phyloP scores from a whole-genome alignment of 306 rosid genomes.

The Glycine tomentella region DNA sequence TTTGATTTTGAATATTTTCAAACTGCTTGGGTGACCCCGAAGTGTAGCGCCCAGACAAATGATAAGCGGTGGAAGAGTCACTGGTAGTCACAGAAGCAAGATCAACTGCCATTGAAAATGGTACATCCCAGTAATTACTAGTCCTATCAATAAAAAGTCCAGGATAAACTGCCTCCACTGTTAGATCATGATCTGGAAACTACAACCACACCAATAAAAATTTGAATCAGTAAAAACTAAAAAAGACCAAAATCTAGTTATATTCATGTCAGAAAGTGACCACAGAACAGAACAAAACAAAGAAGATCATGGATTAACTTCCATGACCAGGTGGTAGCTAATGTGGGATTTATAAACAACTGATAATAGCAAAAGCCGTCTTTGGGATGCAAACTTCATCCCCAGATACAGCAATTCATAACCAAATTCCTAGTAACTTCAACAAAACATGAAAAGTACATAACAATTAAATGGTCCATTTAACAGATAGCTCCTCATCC shows the following conservation, averaged over 20 bases:
- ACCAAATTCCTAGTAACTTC: conserved; percentile 9
- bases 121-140: conserved; percentile 93
- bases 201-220: conserved; percentile 50
- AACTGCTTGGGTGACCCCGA: conserved; percentile 64
- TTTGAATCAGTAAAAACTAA: conserved; percentile 23
- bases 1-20: conserved; percentile 51
- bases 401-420: conserved; percentile 16
- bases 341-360: conserved; percentile 15
- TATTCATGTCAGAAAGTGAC: conserved; percentile 18
- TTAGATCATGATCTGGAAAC: conserved; percentile 83
- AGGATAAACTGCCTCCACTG: conserved; percentile 81
- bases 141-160: conserved; percentile 78
- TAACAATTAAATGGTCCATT: too few species aligned
- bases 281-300: neutral
- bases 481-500: too few species aligned
- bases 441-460: too few species aligned
- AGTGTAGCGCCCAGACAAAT: conserved; percentile 67
- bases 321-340: neutral
- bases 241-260: conserved; percentile 24
- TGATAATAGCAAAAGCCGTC: neutral
- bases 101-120: conserved; percentile 75
- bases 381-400: conserved; percentile 31
- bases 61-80: conserved; percentile 69
- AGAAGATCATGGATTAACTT: neutral
- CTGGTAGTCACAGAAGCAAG: conserved; percentile 69